Base-by-base conservation (phyloP, 306 rosid genomes). In the Cucumis cinereus region DNA sequence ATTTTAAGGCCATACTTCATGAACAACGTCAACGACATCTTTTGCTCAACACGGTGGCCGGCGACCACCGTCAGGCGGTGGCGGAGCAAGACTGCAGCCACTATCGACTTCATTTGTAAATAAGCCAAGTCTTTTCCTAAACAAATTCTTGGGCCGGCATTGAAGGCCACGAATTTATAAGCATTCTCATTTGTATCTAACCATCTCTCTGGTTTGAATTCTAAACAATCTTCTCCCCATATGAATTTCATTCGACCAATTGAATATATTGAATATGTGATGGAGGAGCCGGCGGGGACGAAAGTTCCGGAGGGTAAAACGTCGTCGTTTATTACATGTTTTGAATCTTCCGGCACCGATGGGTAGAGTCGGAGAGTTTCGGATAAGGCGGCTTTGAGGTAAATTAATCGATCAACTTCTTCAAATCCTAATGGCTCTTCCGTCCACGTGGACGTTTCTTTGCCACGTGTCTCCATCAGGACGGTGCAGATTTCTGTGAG, bases 201-300 rank as follows among this genome's bases (percentile, higher is more conserved):
- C 97, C 97, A 93, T 38, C 98, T 83, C 33, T 93, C 98, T 0
- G 98, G 98, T 76, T 84, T 91, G 69, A 93, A 93, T 22, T 91
- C 96, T 1, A 86, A 78, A 82, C 92, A 90, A n/a, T 93, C 98
- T 28, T 90, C 94, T 0, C 98, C 98, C 98, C 98, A 93, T 2
- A 91, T 78, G 80, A 56, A 85, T 78, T 91, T 82, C 98, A 93
- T 93, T 53, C 98, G 87, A 7, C 97, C 96, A 0, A 82, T 79
- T 0, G 96, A 79, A 53, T 93, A 93, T 2, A 93, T 93, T 0
- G 97, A 93, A 50, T 93, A 93, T 0, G 97, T 88, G 2, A 93
- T 20, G 0, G 85, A 11, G 0, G 98, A 90, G 1, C 97, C 96
- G 0, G 91, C 96, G 0, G 93, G 96, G 28, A 91, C 90, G 7